phyloP scores from a whole-genome alignment of 441 rosid species.

The Gossypium aridum region DNA sequence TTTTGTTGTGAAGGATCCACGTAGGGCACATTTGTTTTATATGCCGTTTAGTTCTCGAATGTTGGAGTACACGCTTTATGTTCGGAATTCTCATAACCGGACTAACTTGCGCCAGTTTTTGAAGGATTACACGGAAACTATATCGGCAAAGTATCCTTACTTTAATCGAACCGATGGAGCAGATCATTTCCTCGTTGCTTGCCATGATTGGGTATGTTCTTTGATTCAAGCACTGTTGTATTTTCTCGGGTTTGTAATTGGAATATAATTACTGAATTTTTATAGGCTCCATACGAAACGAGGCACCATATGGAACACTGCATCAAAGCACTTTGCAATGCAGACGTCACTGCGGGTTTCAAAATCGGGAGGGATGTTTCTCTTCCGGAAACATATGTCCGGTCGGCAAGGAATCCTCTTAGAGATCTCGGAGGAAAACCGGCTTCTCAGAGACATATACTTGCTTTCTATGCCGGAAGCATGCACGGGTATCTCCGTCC shows the following conservation, averaged over 20 bases:
- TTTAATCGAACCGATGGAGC: conserved; percentile 68
- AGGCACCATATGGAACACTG: conserved; percentile 95
- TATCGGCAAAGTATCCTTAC: conserved; percentile 58
- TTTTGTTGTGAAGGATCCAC: conserved; percentile 53
- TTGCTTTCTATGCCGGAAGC: conserved; percentile 86
- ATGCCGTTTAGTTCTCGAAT: conserved; percentile 77
- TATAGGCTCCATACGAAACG: conserved; percentile 89
- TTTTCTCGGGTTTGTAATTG: background rate
- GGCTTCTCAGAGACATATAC: conserved; percentile 48
- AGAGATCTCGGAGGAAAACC: conserved; percentile 88
- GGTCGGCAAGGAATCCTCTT: conserved; percentile 80
- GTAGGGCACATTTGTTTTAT: conserved; percentile 57
- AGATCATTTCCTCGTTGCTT: conserved; percentile 70
- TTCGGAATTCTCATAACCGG: conserved; percentile 66
- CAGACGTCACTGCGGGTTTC: conserved; percentile 75
- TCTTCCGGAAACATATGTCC: conserved; percentile 87
- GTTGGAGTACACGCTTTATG: conserved; percentile 58
- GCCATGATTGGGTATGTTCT: conserved; percentile 73
- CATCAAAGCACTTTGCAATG: conserved; percentile 92
- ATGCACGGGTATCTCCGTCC: conserved; percentile 78
- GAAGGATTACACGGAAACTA: conserved; percentile 46
- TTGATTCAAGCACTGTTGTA: conserved; percentile 9
- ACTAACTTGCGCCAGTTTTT: conserved; percentile 60
- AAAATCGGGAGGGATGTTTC: conserved; percentile 90
- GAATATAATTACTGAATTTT: conserved; percentile 4